phyloP scores from a whole-genome alignment of 2,329 filamentous ascomycete genomes.

The Ceratocystis albifundus region DNA sequence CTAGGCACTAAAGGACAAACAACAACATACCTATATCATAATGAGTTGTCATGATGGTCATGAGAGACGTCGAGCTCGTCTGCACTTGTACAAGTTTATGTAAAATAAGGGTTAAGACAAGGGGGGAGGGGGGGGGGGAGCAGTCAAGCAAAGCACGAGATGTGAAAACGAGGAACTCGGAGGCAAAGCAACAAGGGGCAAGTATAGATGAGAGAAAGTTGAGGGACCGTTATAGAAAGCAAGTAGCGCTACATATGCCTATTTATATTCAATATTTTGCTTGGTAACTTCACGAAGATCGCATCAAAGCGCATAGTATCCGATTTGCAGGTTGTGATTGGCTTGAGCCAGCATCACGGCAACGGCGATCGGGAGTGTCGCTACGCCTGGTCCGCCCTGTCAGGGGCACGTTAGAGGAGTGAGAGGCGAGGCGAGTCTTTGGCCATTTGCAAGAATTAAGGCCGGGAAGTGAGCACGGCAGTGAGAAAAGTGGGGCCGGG shows the following conservation, averaged over 20 bases:
- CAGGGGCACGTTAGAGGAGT: background rate
- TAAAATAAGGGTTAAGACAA: background rate
- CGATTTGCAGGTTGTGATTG: background rate
- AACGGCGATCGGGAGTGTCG: background rate
- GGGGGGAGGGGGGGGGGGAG: too few species aligned
- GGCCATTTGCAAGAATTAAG: background rate
- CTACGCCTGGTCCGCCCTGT: background rate
- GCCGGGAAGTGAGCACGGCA: constrained; percentile 26
- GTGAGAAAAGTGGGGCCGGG: constrained; percentile 23
- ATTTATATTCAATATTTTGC: background rate
- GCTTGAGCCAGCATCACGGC: background rate
- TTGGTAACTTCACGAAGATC: background rate
- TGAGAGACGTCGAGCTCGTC: background rate
- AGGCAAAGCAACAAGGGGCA: background rate
- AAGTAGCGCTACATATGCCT: background rate
- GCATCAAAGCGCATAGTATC: background rate
- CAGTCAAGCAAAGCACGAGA: background rate
- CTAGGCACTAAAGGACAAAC: constrained; percentile 23
- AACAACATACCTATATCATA: constrained; percentile 38
- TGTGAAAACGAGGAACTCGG: background rate
- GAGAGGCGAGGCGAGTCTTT: background rate
- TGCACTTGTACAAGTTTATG: background rate
- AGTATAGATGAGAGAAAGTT: background rate
- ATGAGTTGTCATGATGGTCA: constrained; percentile 23
- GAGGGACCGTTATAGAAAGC: background rate